These are phyloP conservation scores for Pythium rhizo-oryzae DNA, from an alignment of 352 stramenopile species.

Conservation along the genomic window DNA sequence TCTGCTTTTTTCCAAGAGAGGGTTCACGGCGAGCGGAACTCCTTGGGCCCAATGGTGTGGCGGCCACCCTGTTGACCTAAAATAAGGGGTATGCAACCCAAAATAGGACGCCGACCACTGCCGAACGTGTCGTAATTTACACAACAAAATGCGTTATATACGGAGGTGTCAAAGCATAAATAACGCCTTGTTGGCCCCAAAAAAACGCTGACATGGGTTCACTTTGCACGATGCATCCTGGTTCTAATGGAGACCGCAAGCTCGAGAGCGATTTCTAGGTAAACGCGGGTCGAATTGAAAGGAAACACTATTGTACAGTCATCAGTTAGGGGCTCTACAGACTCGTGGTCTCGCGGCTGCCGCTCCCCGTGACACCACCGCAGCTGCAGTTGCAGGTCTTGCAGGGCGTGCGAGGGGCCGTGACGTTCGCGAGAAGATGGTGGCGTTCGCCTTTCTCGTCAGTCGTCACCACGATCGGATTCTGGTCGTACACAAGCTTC, in stretches of 20 bases:
- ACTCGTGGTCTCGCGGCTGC: neutral
- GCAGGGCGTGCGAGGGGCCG: constrained; percentile 1
- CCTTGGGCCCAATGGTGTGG: constrained; percentile 20
- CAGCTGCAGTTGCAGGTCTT: constrained; percentile 23
- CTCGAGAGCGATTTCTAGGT: neutral
- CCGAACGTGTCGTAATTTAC: constrained; percentile 9
- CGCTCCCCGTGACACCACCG: constrained; percentile 2
- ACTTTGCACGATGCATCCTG: too few relatives aligned
- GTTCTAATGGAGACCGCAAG: too few relatives aligned
- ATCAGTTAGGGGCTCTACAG: constrained; percentile 5
- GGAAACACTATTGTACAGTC: neutral
- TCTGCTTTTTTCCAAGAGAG: neutral
- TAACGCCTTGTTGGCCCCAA: constrained; percentile 8
- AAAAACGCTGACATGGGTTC: neutral
- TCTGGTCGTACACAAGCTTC: constrained; percentile 48
- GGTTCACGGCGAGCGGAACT: neutral
- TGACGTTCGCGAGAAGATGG: constrained; percentile 7
- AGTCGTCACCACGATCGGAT: constrained; percentile 13
- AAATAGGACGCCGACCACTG: constrained; percentile 14
- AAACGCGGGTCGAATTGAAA: neutral
- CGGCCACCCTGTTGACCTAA: constrained; percentile 6
- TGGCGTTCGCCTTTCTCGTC: constrained; percentile 19
- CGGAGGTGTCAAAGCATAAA: too few relatives aligned
- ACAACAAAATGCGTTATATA: too few relatives aligned
- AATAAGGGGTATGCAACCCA: constrained; percentile 10